Base-by-base conservation (phyloP, 129 eudicot genomes). In the Erigeron canadensis region DNA sequence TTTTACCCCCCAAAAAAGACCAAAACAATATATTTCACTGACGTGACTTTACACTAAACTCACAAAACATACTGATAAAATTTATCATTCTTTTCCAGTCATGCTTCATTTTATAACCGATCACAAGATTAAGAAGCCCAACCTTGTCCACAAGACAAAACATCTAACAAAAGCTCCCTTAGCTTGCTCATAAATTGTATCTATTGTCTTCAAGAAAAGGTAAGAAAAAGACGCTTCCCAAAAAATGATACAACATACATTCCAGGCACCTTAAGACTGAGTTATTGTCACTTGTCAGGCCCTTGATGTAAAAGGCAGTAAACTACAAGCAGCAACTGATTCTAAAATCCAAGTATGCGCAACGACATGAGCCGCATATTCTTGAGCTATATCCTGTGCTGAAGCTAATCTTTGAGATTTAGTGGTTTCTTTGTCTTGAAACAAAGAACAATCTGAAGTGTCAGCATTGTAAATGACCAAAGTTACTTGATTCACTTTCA, bases 291-390 rank as follows among this genome's bases (percentile, higher is more conserved):
- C 40, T 58, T 58, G 17, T 55, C 6, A 42, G 19, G 28, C 60
- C 43, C 60, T 56, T 43, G 57, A 37, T 17, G 81, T 71, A 38
- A 55, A 2, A 37, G 77, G 73, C 59, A 78, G 63, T 60, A 82
- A 67, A 37, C 61, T 61, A 23, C 87, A 76, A 6, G 89, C 83
- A 57, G 96, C 91, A 70, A 90, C 66, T 17, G 96, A 85, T 65
- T 87, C 89, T 86, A 90, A 75, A 69, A 90, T 76, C 96, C 96
- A 90, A 8, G 83, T 85, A 66, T 87, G 95, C 15, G 77, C 77
- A 55, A 85, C 72, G 15, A 79, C 81, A 40, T 34, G 77, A 23
- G 81, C 77, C 57, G 81, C 64, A 3, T 15, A 74, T 72, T 62
- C 71, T 34, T 69, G 79, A 64, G 84, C 95, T 38, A 87, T 57